Conservation (phyloP, 345 rosid genomes). For the Arabidopsis arenosa region DNA sequence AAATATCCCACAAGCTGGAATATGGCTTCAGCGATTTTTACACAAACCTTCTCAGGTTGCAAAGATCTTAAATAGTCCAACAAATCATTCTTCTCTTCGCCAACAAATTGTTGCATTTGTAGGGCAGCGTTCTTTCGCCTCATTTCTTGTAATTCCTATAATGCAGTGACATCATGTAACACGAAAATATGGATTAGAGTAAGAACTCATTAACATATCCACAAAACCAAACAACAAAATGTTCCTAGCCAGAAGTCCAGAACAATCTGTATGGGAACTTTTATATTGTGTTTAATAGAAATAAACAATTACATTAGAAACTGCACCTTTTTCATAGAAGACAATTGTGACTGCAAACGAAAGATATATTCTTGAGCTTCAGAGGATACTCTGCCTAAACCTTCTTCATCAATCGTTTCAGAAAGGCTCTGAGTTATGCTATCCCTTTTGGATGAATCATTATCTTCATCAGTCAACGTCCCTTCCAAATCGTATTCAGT, state of each 20-base stretch:
- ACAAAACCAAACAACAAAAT: slow-evolving; percentile 6
- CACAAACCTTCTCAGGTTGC: slow-evolving; percentile 88
- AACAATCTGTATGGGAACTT: background rate
- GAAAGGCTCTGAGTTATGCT: slow-evolving; percentile 42
- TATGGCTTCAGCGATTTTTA: background rate
- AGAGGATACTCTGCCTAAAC: slow-evolving; percentile 66
- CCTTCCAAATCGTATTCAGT: slow-evolving; percentile 53
- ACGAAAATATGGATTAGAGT: background rate
- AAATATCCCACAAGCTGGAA: background rate
- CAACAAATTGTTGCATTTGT: slow-evolving; percentile 98
- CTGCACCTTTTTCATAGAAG: slow-evolving; percentile 74
- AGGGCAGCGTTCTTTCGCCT: slow-evolving; percentile 90
- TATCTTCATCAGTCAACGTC: slow-evolving; percentile 45
- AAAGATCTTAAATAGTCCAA: slow-evolving; percentile 92
- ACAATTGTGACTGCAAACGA: slow-evolving; percentile 72
- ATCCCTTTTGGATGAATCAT: slow-evolving; percentile 45
- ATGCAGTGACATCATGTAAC: slow-evolving; percentile 26
- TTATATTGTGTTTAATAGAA: background rate
- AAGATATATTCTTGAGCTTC: slow-evolving; percentile 79
- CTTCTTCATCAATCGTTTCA: slow-evolving; percentile 51
- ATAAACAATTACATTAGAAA: slow-evolving; percentile 11
- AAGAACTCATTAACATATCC: background rate
- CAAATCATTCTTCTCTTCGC: slow-evolving; percentile 97
- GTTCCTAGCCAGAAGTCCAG: background rate
- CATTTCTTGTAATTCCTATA: slow-evolving; percentile 81